Conservation (phyloP, 202 grass and related monocot species). For the Cymbopogon flexuosus region DNA sequence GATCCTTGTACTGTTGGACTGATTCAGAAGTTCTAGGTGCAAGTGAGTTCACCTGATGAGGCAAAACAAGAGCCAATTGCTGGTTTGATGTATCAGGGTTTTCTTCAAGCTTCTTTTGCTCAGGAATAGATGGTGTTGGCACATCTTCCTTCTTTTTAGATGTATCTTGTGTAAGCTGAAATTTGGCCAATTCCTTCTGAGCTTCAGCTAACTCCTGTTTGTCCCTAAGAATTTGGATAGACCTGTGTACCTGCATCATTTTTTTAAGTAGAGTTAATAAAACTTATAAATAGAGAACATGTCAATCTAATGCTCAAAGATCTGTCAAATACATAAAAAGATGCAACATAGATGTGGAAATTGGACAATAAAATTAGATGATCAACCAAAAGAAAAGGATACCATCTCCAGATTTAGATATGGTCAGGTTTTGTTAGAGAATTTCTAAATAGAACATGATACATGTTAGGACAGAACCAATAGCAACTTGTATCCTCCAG, state of each 20-base stretch:
- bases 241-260: constrained; percentile 82
- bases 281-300: neutral
- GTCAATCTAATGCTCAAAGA: constrained; percentile 6
- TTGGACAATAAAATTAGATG: neutral
- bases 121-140: constrained; percentile 33
- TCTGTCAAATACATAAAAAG: constrained; percentile 16
- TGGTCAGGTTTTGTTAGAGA: neutral
- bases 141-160: constrained; percentile 51
- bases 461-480: constrained; percentile 24
- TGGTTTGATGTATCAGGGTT: constrained; percentile 47
- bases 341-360: neutral
- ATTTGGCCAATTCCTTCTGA: constrained; percentile 91
- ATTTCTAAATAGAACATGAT: constrained; percentile 20
- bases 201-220: constrained; percentile 85
- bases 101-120: constrained; percentile 55
- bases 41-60: constrained; percentile 54
- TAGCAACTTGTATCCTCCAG: neutral
- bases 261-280: neutral
- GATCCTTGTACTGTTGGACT: constrained; percentile 47
- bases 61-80: constrained; percentile 64
- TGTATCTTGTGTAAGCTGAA: constrained; percentile 68
- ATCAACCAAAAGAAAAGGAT: neutral
- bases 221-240: constrained; percentile 87
- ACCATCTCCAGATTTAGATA: neutral
- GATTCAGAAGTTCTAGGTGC: constrained; percentile 52